phyloP scores from a whole-genome alignment of 2,329 filamentous ascomycete species.

The Triangularia verruculosa region DNA sequence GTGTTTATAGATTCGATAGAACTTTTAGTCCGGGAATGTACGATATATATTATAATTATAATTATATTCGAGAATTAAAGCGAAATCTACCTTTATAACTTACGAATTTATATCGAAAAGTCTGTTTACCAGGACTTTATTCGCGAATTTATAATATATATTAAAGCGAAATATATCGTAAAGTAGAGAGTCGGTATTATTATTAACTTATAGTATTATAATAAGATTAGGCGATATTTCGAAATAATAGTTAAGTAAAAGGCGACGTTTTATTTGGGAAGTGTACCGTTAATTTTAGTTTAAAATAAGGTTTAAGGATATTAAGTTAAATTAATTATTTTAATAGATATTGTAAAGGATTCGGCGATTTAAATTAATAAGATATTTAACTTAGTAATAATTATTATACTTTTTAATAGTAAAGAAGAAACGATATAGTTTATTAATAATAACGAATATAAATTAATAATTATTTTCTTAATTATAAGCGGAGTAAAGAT shows the following conservation, averaged over 20 bases:
- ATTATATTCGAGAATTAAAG: constrained; percentile 36
- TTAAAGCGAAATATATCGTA: constrained; percentile 25
- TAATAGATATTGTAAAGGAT: constrained; percentile 26
- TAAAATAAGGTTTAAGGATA: constrained; percentile 25
- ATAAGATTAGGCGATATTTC: constrained; percentile 30
- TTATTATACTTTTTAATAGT: constrained; percentile 35
- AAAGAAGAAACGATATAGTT: constrained; percentile 30
- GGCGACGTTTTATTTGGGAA: constrained; percentile 28
- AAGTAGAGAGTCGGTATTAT: constrained; percentile 30
- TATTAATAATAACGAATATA: constrained; percentile 33
- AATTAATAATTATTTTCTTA: constrained; percentile 32
- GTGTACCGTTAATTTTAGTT: constrained; percentile 16
- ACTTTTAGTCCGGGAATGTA: constrained; percentile 38
- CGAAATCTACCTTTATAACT: constrained; percentile 38
- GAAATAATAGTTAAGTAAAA: constrained; percentile 25
- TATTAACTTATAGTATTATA: constrained; percentile 31
- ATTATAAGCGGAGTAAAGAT: constrained; percentile 32
- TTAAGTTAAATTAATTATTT: constrained; percentile 31
- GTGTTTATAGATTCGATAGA: constrained; percentile 49
- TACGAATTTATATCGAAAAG: constrained; percentile 51
- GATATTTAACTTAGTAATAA: constrained; percentile 43
- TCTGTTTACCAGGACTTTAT: constrained; percentile 42
- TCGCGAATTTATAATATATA: constrained; percentile 23
- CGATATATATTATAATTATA: constrained; percentile 45
- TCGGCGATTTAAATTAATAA: constrained; percentile 38